Percentiles rank a stretch among this genome's conserved stretches.
phyloP scores from a whole-genome alignment of 2,329 filamentous ascomycete species.

The Fusarium torreyae region DNA sequence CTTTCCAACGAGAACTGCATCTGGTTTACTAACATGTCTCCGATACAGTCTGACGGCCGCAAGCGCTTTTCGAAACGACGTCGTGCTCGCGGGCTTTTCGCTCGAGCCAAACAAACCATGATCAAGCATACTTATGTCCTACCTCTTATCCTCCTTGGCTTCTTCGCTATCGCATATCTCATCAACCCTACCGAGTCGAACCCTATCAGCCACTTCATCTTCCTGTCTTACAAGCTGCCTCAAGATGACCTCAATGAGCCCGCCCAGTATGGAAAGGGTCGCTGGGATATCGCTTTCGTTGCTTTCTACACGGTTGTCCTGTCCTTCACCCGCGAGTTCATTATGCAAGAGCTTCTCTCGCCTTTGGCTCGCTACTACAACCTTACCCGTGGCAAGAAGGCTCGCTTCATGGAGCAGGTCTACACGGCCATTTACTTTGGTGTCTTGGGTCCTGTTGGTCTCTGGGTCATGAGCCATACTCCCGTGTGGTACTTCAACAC shows the following conservation, averaged over 20 bases:
- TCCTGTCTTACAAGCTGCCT: conserved; percentile 88
- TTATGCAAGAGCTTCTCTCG: conserved; percentile 91
- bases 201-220: conserved; percentile 84
- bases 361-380: conserved; percentile 80
- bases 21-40: conserved; percentile 24
- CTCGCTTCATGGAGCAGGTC: conserved; percentile 95
- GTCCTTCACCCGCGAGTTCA: conserved; percentile 93
- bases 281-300: conserved; percentile 88
- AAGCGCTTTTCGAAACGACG: conserved; percentile 69
- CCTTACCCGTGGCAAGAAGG: conserved; percentile 84
- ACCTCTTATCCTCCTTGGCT: conserved; percentile 77
- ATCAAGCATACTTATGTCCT: conserved; percentile 74
- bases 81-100: conserved; percentile 66
- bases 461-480: conserved; percentile 93
- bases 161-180: conserved; percentile 78
- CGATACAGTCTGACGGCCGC: conserved; percentile 43
- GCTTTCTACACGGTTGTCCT: conserved; percentile 90
- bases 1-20: neutral
- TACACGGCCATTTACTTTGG: conserved; percentile 95
- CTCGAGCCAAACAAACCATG: conserved; percentile 67
- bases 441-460: conserved; percentile 83
- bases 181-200: conserved; percentile 84
- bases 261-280: conserved; percentile 89
- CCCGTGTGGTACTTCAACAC: conserved; percentile 98
- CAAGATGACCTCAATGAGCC: conserved; percentile 59